Conservation (phyloP, 441 rosid species). For the Erodium trifolium region DNA sequence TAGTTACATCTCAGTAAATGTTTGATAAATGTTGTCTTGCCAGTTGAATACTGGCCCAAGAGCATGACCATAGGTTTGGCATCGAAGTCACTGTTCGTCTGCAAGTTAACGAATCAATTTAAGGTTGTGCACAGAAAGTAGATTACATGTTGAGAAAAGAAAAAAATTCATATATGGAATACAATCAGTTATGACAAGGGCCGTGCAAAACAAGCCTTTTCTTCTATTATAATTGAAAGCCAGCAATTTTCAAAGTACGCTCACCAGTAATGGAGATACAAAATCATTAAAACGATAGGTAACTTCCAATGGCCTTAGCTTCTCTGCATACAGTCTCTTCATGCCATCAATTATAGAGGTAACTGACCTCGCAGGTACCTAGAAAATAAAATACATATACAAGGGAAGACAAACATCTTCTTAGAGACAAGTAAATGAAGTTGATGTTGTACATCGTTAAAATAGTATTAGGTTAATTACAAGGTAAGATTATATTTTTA, state of each 20-base stretch:
- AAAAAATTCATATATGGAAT: background rate
- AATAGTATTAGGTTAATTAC: no score
- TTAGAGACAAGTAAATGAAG: background rate
- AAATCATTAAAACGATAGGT: slow-evolving; percentile 81
- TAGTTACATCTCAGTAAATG: slow-evolving; percentile 74
- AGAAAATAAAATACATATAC: slow-evolving; percentile 9
- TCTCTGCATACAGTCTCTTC: slow-evolving; percentile 79
- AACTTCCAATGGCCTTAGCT: slow-evolving; percentile 82
- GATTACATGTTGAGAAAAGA: background rate
- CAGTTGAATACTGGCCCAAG: slow-evolving; percentile 95
- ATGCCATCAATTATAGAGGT: slow-evolving; percentile 88
- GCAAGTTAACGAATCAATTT: slow-evolving; percentile 4
- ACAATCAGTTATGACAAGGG: slow-evolving; percentile 9
- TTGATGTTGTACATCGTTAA: no score
- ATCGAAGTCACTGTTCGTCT: slow-evolving; percentile 91
- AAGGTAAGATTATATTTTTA: no score
- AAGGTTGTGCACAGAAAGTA: background rate
- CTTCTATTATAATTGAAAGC: background rate
- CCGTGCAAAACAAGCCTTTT: background rate
- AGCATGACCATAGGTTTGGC: slow-evolving; percentile 99
- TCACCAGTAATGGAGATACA: slow-evolving; percentile 71
- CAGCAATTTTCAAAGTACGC: slow-evolving; percentile 15
- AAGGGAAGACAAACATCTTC: background rate
- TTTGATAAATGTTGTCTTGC: slow-evolving; percentile 92
- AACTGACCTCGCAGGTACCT: slow-evolving; percentile 72